Evolutionary conservation across 2,329 filamentous ascomycete genomes (phyloP), one percentile per base, ranked within the genome.

Genomic region (Magnaporthiopsis rhizophila): DNA sequence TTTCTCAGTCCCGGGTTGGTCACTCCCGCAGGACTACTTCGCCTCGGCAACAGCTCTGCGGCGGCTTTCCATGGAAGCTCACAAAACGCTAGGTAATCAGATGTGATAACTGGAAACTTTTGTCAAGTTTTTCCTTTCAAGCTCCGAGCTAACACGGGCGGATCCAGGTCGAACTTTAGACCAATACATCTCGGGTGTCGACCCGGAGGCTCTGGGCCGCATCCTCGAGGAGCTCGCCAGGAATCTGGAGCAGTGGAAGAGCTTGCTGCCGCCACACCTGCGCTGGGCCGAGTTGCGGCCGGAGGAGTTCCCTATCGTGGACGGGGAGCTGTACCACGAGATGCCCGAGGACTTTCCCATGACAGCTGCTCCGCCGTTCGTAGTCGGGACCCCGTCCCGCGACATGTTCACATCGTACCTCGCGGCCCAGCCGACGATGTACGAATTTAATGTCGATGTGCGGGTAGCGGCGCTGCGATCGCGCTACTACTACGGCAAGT

Each of bases 1-100:
- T 67, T 77, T 80, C 65, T 69, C 78, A 15, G 76, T 74, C 26
- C 81, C 83, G 66, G 80, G 84, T 66, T 72, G 76, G 12, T 81
- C 82, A 1, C 79, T 85, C 65, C 84, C 83, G 65, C 80, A 84
- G 66, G 81, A 85, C 65, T 80, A 87, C 68, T 87, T 86, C 70
- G 79, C 83, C 2, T 85, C 85, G 0, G 84, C 87, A 69, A 82
- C 88, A 59, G 81, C 83, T 13, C 75, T 88, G 24, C 77, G 82
- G 26, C 76, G 81, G 30, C 73, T 87, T 3, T 81, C 82, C 53
- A 77, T 79, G 1, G 78, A 81, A 28, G 81, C 86, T 24, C 81
- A 87, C 69, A 75, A 75, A 58, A 76, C 77, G 3, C 77, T 87
- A 34, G 80, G 76, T 65, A 79, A 81, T 67, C 21, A 53, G 18